phyloP scores from a whole-genome alignment of 2,329 filamentous ascomycete genomes.

The Capronia epimyces region DNA sequence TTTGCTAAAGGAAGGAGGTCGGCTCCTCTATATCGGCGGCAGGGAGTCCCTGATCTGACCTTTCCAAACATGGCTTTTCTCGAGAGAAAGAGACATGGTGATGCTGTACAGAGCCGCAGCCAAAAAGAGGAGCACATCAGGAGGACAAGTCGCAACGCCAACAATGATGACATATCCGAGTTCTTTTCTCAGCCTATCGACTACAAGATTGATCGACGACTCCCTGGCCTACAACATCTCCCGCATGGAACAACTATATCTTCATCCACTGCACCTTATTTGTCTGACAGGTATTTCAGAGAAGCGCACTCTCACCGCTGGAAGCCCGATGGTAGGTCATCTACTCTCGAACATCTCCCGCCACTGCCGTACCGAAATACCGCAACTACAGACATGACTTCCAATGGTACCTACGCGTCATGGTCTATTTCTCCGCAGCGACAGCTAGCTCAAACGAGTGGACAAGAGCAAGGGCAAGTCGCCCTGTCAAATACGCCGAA shows the following conservation, averaged over 20 bases:
- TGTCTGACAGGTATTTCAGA: background rate
- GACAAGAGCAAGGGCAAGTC: background rate
- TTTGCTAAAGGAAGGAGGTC: slow-evolving; percentile 25
- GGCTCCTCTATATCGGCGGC: slow-evolving; percentile 2
- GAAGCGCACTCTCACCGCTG: background rate
- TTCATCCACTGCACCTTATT: background rate
- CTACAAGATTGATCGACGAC: background rate
- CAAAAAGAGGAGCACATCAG: background rate
- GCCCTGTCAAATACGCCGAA: background rate
- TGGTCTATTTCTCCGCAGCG: slow-evolving; percentile 11
- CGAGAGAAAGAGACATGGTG: slow-evolving; percentile 11
- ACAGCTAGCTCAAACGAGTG: background rate
- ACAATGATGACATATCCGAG: slow-evolving; percentile 8
- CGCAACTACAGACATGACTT: background rate
- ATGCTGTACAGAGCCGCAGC: background rate
- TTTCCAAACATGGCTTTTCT: slow-evolving; percentile 29
- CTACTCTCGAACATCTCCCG: slow-evolving; percentile 1
- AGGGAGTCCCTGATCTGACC: slow-evolving; percentile 26
- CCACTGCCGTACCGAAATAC: background rate
- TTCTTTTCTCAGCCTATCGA: slow-evolving; percentile 15
- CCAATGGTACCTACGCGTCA: slow-evolving; percentile 6
- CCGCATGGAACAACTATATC: background rate
- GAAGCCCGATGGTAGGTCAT: background rate
- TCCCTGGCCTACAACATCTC: background rate
- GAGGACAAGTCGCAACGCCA: background rate